These are phyloP conservation scores for Podospora pseudoanserina DNA, from an alignment of 495 filamentous ascomycete genomes.

Conservation along the genomic window DNA sequence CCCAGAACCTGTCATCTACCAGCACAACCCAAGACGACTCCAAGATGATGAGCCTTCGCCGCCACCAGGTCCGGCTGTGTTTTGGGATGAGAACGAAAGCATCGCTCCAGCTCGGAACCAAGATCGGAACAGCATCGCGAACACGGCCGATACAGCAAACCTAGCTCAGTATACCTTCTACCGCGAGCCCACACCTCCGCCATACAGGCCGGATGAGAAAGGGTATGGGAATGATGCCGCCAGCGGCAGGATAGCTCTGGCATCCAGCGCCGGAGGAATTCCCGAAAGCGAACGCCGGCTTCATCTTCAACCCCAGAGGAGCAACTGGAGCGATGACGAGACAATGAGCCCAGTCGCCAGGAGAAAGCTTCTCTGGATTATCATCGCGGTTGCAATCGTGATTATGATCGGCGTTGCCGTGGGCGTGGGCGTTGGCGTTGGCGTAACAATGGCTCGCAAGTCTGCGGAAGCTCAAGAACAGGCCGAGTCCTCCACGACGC, in stretches of 20 bases:
- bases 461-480: neutral
- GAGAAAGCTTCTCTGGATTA: conserved; percentile 31
- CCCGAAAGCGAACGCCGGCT: conserved; percentile 8
- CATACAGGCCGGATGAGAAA: conserved; percentile 22
- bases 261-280: neutral
- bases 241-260: conserved; percentile 2
- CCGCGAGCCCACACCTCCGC: conserved; percentile 35
- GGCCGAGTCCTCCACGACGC: conserved; percentile 3
- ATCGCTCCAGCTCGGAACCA: conserved; percentile 12
- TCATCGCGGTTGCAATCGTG: conserved; percentile 23
- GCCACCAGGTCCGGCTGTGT: conserved; percentile 22
- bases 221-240: conserved; percentile 5
- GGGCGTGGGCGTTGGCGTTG: conserved; percentile 41
- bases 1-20: conserved; percentile 11
- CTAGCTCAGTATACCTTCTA: conserved; percentile 35
- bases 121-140: conserved; percentile 9
- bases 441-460: conserved; percentile 34
- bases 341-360: conserved; percentile 18
- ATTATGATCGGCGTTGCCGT: conserved; percentile 36
- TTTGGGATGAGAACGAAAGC: conserved; percentile 28
- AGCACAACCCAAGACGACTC: conserved; percentile 9
- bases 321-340: conserved; percentile 17
- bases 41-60: neutral
- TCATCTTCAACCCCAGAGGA: conserved; percentile 8
- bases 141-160: conserved; percentile 12